Base-by-base conservation (phyloP, 768 basidiomycete species). In the Plicaturopsis crispa region DNA sequence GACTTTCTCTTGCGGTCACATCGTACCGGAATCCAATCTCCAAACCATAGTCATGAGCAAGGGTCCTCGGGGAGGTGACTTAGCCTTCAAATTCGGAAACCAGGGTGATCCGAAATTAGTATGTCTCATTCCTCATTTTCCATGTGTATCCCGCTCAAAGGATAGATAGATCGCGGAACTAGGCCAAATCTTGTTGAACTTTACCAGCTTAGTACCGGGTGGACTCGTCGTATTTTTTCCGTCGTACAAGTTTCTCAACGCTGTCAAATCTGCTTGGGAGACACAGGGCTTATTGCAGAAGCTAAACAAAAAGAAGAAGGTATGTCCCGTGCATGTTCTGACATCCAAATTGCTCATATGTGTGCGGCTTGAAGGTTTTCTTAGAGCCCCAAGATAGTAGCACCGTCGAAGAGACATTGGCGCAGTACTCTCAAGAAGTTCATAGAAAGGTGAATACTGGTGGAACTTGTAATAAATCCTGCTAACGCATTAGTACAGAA, bases 221-320 rank as follows among this genome's bases (percentile, higher is more conserved):
- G 94, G 94, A 0, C 74, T 97, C 61, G 85, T 98, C 14, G 82
- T 96, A 5, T 99, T 99, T 56, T 77, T 97, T 28, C 93, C 94
- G 1, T 94, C 91, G 0, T 98, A 98, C 55, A 73, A 68, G 20
- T 92, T 89, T 48, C 62, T 97, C 24, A 74, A 82, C 41, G 59
- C 65, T 26, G 75, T 84, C 3, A 84, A 77, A 48, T 63, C 61
- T 4, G 51, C 66, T 5, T 98, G 94, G 92, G 55, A 61, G 5
- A 66, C 65, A 33, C 74, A 60, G 33, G 80, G 83, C 1, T 52
- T 80, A 7, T 46, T 94, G 42, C 63, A 67, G 10, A 80, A 79
- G 49, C 62, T 96, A 32, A 56, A 54, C 1, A 52, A 52, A 10
- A 90, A 84, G 68, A 97, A 97, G 59, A 77, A 73, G 69, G 91